Conservation (phyloP, 345 rosid genomes). For the Cardamine resedifolia region DNA sequence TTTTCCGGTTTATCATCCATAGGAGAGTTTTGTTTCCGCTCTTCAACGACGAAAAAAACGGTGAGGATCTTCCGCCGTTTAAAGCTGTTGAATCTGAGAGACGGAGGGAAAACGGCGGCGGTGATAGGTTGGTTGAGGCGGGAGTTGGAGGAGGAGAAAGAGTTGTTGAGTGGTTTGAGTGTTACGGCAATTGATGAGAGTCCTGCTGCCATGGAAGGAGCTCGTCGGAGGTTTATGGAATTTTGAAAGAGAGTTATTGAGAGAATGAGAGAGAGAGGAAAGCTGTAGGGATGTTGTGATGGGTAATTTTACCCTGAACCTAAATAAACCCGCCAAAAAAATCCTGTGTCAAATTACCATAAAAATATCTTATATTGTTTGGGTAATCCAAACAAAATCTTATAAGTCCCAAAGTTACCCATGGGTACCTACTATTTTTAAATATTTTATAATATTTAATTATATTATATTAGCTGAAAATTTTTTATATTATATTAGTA, state of each 20-base stretch:
- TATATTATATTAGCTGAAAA: too few species aligned
- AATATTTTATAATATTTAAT: too few species aligned
- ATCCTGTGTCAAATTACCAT: too few species aligned
- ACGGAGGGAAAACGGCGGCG: slow-evolving; percentile 3
- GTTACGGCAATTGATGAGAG: slow-evolving; percentile 21
- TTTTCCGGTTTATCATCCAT: slow-evolving; percentile 15
- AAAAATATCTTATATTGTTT: too few species aligned
- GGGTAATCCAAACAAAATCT: too few species aligned
- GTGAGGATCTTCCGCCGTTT: background rate
- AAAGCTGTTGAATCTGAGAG: slow-evolving; percentile 7
- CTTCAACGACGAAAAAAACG: slow-evolving; percentile 12
- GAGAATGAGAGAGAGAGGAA: background rate
- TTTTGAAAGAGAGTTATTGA: background rate
- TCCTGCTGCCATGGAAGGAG: slow-evolving; percentile 29
- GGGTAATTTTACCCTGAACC: too few species aligned
- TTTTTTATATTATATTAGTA: too few species aligned
- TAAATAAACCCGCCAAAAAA: too few species aligned
- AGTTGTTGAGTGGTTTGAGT: slow-evolving; percentile 22
- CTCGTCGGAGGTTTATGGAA: background rate
- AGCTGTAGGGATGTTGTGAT: too few species aligned
- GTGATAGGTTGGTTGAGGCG: background rate
- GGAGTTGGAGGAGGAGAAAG: background rate
- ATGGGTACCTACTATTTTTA: too few species aligned
- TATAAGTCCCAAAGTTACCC: too few species aligned
- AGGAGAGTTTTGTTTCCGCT: slow-evolving; percentile 3